Evolutionary conservation across 2,329 filamentous ascomycete species (phyloP), one percentile per base, ranked within the genome.

Genomic region (Cordyceps cicadae): DNA sequence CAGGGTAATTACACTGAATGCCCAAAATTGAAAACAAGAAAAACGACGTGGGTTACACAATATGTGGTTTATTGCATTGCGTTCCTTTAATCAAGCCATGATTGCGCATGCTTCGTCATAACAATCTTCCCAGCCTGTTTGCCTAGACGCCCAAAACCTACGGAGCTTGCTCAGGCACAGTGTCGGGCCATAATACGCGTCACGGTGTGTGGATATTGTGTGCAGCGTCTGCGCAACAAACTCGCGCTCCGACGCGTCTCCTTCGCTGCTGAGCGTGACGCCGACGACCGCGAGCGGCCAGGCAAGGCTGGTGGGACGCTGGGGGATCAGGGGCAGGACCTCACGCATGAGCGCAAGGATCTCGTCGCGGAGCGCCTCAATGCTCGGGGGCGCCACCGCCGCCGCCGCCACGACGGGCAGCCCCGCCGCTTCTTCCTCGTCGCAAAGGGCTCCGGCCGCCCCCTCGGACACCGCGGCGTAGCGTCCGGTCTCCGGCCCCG

Each of bases 81-180:
- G 2, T 41, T 43, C 15, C 3, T 14, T 3, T n/a, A n/a, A 8
- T 43, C 48, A 59, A 17, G 56, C 46, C 34, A 59, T 17, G 48
- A 59, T 34, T 5, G 56, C 29, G 48, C 56, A 59, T 21, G 56
- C 34, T 34, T 59, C 48, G 24, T 59, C 56, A 17, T 41, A 59
- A 17, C 56, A 59, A 17, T 59, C 56, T 19, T 59, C 56, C 56
- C 56, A 59, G 56, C 17, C 48, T 8, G 56, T 59, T 26, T 52
- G 52, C 1, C 48, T 48, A 19, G 48, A 59, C 11, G 56, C 56
- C 56, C 56, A 59, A 39, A 51, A 59, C 12, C 12, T 49, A 6
- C 26, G 56, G 24, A 59, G 56, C 32, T 59, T 52, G 19, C 8
- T 14, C 14, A 51, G 26, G 12, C 34, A 39, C 56, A 59, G 56